Conservation (phyloP, 2,329 filamentous ascomycete species). For the Knoxdaviesia capensis region DNA sequence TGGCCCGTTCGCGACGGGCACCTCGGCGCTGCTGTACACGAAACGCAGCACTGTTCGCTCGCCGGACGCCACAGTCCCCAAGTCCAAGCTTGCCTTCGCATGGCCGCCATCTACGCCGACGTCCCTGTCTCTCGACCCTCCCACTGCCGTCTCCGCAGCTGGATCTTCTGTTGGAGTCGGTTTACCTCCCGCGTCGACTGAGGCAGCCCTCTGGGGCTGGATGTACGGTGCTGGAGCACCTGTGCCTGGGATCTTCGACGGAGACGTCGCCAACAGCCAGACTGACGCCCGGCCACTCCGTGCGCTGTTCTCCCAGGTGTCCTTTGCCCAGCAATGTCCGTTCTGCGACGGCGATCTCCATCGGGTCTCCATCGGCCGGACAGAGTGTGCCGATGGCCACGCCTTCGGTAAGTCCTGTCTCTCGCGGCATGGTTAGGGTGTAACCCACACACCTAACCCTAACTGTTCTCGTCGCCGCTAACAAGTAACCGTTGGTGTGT, state of each 20-base stretch:
- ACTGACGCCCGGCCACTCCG: constrained; percentile 6
- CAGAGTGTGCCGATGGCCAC: constrained; percentile 18
- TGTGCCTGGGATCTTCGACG: constrained; percentile 17
- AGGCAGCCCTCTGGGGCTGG: constrained; percentile 34
- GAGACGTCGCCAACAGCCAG: too few species aligned
- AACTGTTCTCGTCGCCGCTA: not conserved
- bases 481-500: not conserved
- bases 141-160: too few species aligned
- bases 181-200: constrained; percentile 21
- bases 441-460: not conserved
- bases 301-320: constrained; percentile 1
- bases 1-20: constrained; percentile 26
- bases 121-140: not conserved
- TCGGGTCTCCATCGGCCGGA: constrained; percentile 12
- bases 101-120: not conserved
- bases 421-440: not conserved
- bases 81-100: not conserved
- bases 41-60: constrained; percentile 17
- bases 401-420: constrained; percentile 16
- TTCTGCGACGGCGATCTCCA: constrained; percentile 21
- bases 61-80: not conserved
- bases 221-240: constrained; percentile 33
- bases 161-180: too few species aligned
- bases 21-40: constrained; percentile 28
- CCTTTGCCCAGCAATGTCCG: constrained; percentile 20